A percentile compares a stretch with the other conserved stretches of the same genome.
These are phyloP conservation scores for Phytophthora sansomeana DNA, from an alignment of 352 stramenopile species.

Conservation along the genomic window DNA sequence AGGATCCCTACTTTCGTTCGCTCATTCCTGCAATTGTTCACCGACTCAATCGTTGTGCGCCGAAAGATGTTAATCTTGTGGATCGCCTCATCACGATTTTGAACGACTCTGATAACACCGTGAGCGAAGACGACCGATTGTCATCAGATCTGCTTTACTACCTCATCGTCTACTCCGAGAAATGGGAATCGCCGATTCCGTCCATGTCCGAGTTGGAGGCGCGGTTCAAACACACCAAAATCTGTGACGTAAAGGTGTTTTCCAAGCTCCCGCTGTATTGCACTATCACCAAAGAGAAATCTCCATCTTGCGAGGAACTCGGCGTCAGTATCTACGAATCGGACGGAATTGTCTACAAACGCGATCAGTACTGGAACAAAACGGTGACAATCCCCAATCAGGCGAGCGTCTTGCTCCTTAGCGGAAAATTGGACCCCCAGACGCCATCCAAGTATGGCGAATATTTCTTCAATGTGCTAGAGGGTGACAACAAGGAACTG, in stretches of 20 bases:
- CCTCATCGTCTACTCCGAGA: conserved; percentile 51
- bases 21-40: conserved; percentile 40
- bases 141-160: conserved; percentile 48
- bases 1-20: conserved; percentile 19
- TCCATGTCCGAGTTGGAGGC: neutral
- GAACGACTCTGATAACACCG: neutral
- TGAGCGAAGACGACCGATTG: conserved; percentile 22
- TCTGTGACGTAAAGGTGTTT: conserved; percentile 9
- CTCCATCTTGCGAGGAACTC: conserved; percentile 25
- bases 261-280: conserved; percentile 46
- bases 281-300: conserved; percentile 50
- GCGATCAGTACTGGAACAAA: conserved; percentile 61
- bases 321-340: conserved; percentile 17
- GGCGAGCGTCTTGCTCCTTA: conserved; percentile 51
- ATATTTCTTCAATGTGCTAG: conserved; percentile 31
- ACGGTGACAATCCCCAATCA: conserved; percentile 41
- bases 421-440: conserved; percentile 49
- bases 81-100: conserved; percentile 13
- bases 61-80: conserved; percentile 25
- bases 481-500: conserved; percentile 43
- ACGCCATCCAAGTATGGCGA: conserved; percentile 53
- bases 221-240: conserved; percentile 21
- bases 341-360: conserved; percentile 42
- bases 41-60: conserved; percentile 37
- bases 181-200: conserved; percentile 42